Base-by-base conservation (phyloP, 176 grass and related monocot genomes). In the Juncus effusus region DNA sequence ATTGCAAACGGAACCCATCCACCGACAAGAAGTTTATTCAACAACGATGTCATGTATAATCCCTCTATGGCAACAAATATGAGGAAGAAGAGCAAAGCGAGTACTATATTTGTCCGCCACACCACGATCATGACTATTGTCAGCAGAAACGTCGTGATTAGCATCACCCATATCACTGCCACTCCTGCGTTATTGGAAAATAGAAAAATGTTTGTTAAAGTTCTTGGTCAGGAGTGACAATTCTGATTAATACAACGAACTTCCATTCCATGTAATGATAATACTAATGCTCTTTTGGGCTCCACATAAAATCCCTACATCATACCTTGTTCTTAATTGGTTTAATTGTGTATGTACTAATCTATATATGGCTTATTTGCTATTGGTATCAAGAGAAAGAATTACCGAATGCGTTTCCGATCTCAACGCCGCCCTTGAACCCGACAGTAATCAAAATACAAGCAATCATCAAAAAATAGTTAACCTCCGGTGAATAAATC, bases 111-210 rank as follows among this genome's bases (percentile, higher is more conserved):
- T 40, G 6, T 12, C 62, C 90, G 38, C 90, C 83, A 84, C 4
- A 95, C 78, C n/a, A 95, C 74, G 39, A 84, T 49, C 86, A 90
- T 95, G 16, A 90, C 83, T 37, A 90, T 80, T 16, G 75, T 65
- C 5, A 84, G 78, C 38, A 90, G 63, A 16, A 51, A 57, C 38
- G 90, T 95, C 62, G 90, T 95, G 73, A 95, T 90, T 11, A 95
- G 74, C 90, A 95, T 95, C 53, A 95, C 90, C 83, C 78, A 95
- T 69, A 95, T 95, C 67, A 95, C 90, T 2, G 86, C 83, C 11
- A 86, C 84, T 56, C 90, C 90, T 94, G 71, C 15, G 78, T 12
- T 6, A n/a, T 72, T 76, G 38, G 75, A 70, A 44, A 55, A 58
- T 4, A 42, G 3, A 72, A 3, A 47, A 47, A 47, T 47, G 44